Evolutionary conservation across 2,329 filamentous ascomycete species (phyloP).

Genomic region (Talaromyces sp.): DNA sequence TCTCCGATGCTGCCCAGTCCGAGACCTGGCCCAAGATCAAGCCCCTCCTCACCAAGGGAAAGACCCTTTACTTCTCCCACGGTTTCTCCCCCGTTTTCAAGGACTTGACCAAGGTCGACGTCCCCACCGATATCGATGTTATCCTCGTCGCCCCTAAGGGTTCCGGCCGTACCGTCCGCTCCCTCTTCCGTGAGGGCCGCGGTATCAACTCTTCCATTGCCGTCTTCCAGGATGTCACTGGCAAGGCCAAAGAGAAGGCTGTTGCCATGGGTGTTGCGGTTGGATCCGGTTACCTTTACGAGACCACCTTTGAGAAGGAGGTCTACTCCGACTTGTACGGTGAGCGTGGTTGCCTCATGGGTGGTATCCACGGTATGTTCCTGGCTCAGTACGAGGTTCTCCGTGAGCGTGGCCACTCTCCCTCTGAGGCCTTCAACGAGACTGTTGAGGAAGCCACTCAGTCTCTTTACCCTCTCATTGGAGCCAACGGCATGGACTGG

Average conservation of each 20-base stretch:
- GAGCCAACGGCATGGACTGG: conserved; percentile 99
- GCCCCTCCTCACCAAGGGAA: conserved; percentile 97
- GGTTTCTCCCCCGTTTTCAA: conserved; percentile 99
- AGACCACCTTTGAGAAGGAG: conserved; percentile 99
- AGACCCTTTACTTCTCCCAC: conserved; percentile 99
- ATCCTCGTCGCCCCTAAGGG: conserved; percentile 99
- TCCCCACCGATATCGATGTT: conserved; percentile 92
- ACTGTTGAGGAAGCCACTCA: conserved; percentile 99
- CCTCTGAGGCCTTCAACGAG: conserved; percentile 99
- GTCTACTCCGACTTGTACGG: conserved; percentile 99
- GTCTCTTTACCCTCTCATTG: conserved; percentile 95
- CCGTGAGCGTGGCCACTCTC: conserved; percentile 95
- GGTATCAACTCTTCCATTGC: conserved; percentile 99
- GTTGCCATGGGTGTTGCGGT: conserved; percentile 94
- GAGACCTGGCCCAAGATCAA: conserved; percentile 99
- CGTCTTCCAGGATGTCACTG: conserved; percentile 97
- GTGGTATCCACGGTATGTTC: conserved; percentile 99
- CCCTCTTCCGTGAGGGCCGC: conserved; percentile 97
- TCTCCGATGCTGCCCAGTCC: conserved; percentile 94
- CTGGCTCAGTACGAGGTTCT: conserved; percentile 99
- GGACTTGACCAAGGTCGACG: conserved; percentile 97
- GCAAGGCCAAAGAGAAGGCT: conserved; percentile 97
- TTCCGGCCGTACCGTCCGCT: conserved; percentile 96
- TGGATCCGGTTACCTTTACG: conserved; percentile 97
- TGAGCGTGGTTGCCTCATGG: conserved; percentile 99